These are phyloP conservation scores for Hortaea werneckii DNA, from an alignment of 2,329 filamentous ascomycete species.

Conservation along the genomic window DNA sequence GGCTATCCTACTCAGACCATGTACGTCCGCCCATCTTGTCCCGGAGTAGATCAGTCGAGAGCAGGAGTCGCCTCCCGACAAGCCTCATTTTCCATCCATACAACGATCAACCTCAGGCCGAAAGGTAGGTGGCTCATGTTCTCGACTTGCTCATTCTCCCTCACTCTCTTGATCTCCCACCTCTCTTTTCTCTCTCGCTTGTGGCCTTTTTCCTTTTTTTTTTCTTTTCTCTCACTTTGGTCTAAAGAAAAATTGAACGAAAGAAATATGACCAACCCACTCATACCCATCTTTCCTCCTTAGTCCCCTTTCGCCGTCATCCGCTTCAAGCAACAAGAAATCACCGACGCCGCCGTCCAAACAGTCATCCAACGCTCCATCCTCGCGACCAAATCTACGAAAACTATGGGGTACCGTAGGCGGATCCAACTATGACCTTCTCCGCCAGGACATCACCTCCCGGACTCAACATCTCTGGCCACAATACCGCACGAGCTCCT, in stretches of 20 bases:
- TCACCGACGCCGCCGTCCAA: conserved; percentile 42
- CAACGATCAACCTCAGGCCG: no score
- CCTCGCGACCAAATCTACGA: conserved; percentile 75
- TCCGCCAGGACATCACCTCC: conserved; percentile 56
- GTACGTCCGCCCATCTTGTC: conserved; percentile 41
- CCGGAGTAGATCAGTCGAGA: no score
- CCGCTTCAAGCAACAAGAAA: conserved; percentile 35
- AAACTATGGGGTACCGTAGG: conserved; percentile 66
- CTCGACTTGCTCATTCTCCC: no score
- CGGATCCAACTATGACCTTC: conserved; percentile 49
- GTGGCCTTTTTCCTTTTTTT: not conserved
- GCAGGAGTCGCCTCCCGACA: no score
- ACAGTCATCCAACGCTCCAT: conserved; percentile 66
- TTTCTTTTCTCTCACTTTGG: no score
- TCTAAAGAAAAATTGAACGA: no score
- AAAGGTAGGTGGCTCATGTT: no score
- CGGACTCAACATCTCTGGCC: conserved; percentile 57
- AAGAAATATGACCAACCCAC: not conserved
- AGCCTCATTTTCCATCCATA: no score
- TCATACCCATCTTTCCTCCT: not conserved
- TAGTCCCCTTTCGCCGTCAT: conserved; percentile 84
- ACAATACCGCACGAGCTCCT: conserved; percentile 54
- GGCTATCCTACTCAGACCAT: conserved; percentile 63
- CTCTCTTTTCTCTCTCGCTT: no score
- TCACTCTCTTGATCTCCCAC: no score